Percentiles rank a stretch among this genome's conserved stretches.
Evolutionary conservation across 805 yeast species (phyloP).

Genomic region (Suhomyces prunicola): DNA sequence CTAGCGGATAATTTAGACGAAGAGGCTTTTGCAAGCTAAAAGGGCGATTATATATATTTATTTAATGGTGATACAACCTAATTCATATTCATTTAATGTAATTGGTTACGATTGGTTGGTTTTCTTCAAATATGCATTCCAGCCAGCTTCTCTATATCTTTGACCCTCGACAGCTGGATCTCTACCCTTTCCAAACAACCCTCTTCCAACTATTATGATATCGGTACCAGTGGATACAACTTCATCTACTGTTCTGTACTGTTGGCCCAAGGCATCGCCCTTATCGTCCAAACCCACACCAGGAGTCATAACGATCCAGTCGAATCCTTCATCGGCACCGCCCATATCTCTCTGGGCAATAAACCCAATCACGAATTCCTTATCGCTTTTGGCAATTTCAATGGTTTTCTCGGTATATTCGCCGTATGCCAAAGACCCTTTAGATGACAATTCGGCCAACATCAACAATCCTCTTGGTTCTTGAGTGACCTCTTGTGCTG

Average conservation of each 20-base stretch:
- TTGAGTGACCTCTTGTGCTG: constrained; percentile 61
- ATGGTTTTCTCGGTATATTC: constrained; percentile 85
- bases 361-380: constrained; percentile 91
- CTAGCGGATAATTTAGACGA: constrained; percentile 31
- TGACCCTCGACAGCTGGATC: constrained; percentile 85
- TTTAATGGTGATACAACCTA: background rate
- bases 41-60: background rate
- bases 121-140: constrained; percentile 77
- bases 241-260: constrained; percentile 86
- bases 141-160: constrained; percentile 89
- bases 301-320: constrained; percentile 96
- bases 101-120: background rate
- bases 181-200: constrained; percentile 90
- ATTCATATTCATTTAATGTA: background rate
- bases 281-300: constrained; percentile 98
- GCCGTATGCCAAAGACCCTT: constrained; percentile 91
- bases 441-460: constrained; percentile 93
- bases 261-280: constrained; percentile 95
- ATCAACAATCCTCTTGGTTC: constrained; percentile 89
- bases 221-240: constrained; percentile 88
- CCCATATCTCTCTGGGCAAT: constrained; percentile 92
- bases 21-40: constrained; percentile 5
- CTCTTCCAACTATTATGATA: constrained; percentile 97
- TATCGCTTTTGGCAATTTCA: constrained; percentile 79
- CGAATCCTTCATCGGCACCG: constrained; percentile 78